Percentiles rank a stretch among this genome's conserved stretches.
These are phyloP conservation scores for Leishmania lainsoni DNA, from an alignment of 208 protist genomes.

Conservation along the genomic window DNA sequence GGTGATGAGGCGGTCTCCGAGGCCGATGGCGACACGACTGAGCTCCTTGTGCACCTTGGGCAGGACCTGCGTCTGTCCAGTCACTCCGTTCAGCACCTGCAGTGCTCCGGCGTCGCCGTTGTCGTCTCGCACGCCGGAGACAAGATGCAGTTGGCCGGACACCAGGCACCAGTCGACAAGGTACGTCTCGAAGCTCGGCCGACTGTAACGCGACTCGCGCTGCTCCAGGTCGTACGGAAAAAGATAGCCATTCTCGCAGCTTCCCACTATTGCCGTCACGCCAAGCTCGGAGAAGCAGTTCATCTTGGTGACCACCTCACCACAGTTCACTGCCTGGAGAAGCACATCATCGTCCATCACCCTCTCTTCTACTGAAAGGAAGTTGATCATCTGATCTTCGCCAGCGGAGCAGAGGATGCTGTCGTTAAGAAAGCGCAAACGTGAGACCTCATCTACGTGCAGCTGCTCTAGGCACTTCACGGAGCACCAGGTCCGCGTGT, in stretches of 20 bases:
- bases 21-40: constrained; percentile 65
- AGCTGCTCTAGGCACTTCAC: constrained; percentile 54
- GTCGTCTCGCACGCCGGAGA: constrained; percentile 71
- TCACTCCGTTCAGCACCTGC: constrained; percentile 50
- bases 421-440: constrained; percentile 69
- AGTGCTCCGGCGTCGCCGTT: constrained; percentile 74
- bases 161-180: constrained; percentile 78
- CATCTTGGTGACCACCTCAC: constrained; percentile 82
- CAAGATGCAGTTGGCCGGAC: constrained; percentile 44
- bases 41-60: constrained; percentile 63
- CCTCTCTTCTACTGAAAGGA: constrained; percentile 46
- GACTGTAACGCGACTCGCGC: constrained; percentile 40
- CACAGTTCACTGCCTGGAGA: constrained; percentile 67
- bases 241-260: constrained; percentile 84
- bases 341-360: constrained; percentile 82
- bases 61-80: constrained; percentile 28
- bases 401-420: constrained; percentile 72
- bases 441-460: constrained; percentile 86
- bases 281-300: constrained; percentile 50
- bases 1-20: constrained; percentile 75
- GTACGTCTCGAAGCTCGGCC: constrained; percentile 69
- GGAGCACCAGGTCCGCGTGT: constrained; percentile 62
- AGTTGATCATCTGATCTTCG: constrained; percentile 91
- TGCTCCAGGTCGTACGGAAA: constrained; percentile 67
- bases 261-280: constrained; percentile 63